phyloP scores from a whole-genome alignment of 2,329 filamentous ascomycete species.

The Pseudofabraea citricarpa region DNA sequence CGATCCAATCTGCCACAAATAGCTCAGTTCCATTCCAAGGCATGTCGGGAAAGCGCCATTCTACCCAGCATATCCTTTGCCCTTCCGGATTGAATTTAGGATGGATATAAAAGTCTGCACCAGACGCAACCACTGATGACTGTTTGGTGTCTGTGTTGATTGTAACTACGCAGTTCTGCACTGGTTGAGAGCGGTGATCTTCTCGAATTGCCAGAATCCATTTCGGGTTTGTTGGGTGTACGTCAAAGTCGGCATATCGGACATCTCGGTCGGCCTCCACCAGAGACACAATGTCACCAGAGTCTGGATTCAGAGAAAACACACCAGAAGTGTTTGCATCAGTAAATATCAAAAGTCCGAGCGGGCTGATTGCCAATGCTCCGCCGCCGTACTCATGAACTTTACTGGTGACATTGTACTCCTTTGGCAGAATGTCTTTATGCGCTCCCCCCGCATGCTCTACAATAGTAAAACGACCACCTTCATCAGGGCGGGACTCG shows the following conservation, averaged over 20 bases:
- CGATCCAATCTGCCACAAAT: conserved; percentile 33
- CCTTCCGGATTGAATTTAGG: conserved; percentile 40
- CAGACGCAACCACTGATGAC: conserved; percentile 34
- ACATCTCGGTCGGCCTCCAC: conserved; percentile 30
- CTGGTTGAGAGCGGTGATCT: conserved; percentile 35
- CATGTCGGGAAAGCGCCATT: neutral
- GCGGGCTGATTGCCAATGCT: conserved; percentile 33
- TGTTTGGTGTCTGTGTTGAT: conserved; percentile 25
- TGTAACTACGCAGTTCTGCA: conserved; percentile 23
- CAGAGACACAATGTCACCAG: conserved; percentile 27
- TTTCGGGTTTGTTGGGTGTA: conserved; percentile 27
- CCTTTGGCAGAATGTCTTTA: conserved; percentile 37
- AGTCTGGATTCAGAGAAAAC: conserved; percentile 35
- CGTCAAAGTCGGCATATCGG: conserved; percentile 43
- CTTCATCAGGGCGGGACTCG: conserved; percentile 28
- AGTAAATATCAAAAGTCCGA: conserved; percentile 41
- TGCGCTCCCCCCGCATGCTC: conserved; percentile 30
- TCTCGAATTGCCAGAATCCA: conserved; percentile 50
- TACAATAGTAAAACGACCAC: conserved; percentile 40
- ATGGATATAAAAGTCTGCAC: conserved; percentile 48
- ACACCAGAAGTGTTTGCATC: conserved; percentile 37
- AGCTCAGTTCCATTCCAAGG: conserved; percentile 34
- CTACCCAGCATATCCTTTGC: neutral
- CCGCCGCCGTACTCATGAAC: conserved; percentile 51
- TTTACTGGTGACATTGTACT: conserved; percentile 38